phyloP scores from a whole-genome alignment of 306 rosid species.

The Ormosia semicastrata region DNA sequence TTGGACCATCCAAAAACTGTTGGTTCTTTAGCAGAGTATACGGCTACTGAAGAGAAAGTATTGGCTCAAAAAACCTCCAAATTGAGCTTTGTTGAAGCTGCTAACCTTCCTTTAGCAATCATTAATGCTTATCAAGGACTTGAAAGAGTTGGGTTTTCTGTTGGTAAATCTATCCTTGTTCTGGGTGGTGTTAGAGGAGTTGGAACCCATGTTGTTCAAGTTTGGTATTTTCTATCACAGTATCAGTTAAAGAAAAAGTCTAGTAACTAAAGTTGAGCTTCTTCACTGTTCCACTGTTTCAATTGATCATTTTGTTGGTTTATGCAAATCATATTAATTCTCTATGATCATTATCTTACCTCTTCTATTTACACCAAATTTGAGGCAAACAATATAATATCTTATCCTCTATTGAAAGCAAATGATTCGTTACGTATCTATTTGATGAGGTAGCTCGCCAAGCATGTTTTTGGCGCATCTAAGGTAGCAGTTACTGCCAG shows the following conservation, averaged over 20 bases:
- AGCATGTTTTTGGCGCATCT: conserved; percentile 64
- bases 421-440: neutral
- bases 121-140: conserved; percentile 65
- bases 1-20: neutral
- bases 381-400: neutral
- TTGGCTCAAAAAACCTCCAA: conserved; percentile 54
- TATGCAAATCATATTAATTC: neutral
- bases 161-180: conserved; percentile 58
- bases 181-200: conserved; percentile 78
- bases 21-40: conserved; percentile 23
- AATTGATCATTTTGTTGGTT: neutral
- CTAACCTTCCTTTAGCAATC: conserved; percentile 59
- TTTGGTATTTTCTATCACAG: neutral
- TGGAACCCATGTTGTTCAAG: conserved; percentile 56
- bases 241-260: too few relatives aligned
- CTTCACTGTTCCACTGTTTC: neutral
- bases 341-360: too few relatives aligned
- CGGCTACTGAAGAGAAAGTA: conserved; percentile 52
- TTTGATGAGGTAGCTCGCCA: conserved; percentile 48
- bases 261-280: neutral
- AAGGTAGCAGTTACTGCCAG: conserved; percentile 71
- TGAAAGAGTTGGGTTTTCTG: conserved; percentile 36
- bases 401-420: neutral
- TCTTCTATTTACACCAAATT: too few relatives aligned
- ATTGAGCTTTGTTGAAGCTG: conserved; percentile 62